Percentiles rank a stretch among this genome's conserved stretches.
These are phyloP conservation scores for Phytophthora hybrid DNA, from an alignment of 352 stramenopile genomes.

Conservation along the genomic window DNA sequence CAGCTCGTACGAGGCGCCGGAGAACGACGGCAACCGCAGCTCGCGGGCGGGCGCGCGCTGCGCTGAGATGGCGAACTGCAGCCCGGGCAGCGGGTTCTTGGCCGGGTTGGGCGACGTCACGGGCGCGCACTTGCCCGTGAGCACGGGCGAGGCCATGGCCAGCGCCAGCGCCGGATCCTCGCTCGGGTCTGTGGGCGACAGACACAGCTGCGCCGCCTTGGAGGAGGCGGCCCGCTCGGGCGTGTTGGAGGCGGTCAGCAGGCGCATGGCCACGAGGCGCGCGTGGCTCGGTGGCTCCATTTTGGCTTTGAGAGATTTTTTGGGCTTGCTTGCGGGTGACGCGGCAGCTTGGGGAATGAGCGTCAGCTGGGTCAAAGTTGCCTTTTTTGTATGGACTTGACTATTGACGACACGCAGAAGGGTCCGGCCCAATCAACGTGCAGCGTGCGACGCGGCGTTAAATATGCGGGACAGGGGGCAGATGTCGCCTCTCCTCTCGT, in stretches of 20 bases:
- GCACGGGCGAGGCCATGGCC: constrained; percentile 49
- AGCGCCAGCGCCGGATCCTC: constrained; percentile 25
- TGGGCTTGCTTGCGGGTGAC: constrained; percentile 21
- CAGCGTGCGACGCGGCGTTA: constrained; percentile 46
- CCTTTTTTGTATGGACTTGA: constrained; percentile 35
- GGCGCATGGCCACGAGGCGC: constrained; percentile 40
- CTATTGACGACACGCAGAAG: constrained; percentile 38
- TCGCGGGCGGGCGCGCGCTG: constrained; percentile 48
- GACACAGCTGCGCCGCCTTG: constrained; percentile 34
- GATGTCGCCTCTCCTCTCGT: constrained; percentile 37
- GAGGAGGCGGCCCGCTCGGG: constrained; percentile 16
- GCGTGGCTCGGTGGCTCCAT: constrained; percentile 39
- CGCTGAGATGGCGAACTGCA: constrained; percentile 72
- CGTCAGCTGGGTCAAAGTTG: constrained; percentile 14
- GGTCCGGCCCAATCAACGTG: constrained; percentile 32
- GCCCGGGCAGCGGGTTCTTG: constrained; percentile 66
- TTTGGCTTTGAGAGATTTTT: not conserved
- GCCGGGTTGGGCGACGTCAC: constrained; percentile 53
- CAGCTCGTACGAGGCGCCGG: constrained; percentile 47
- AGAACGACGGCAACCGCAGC: constrained; percentile 65
- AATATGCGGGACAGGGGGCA: constrained; percentile 32
- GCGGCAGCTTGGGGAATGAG: constrained; percentile 38
- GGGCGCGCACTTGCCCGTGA: constrained; percentile 44
- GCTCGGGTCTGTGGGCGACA: constrained; percentile 41
- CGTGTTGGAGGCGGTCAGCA: constrained; percentile 30